phyloP scores from a whole-genome alignment of 305 asterid species.

The Solanum aculeatissimum region DNA sequence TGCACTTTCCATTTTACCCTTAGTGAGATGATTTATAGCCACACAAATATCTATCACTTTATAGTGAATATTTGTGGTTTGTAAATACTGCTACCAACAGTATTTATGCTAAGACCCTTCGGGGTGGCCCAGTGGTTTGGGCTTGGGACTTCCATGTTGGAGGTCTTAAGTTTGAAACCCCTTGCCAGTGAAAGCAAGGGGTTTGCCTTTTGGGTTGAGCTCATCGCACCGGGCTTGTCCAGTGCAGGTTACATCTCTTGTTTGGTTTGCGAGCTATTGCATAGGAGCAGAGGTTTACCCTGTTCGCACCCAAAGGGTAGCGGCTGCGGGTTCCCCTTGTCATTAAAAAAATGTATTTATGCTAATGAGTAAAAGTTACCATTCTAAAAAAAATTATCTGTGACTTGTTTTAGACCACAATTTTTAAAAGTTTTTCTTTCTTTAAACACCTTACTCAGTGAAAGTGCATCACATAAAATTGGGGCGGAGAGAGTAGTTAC shows the following conservation, averaged over 20 bases:
- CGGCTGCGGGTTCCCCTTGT: too few relatives aligned
- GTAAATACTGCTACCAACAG: background rate
- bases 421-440: background rate
- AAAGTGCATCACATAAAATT: background rate
- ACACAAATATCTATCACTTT: background rate
- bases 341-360: background rate
- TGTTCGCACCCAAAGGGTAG: too few relatives aligned
- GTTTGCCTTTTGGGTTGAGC: too few relatives aligned
- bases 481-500: background rate
- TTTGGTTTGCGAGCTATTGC: too few relatives aligned
- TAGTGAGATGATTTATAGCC: background rate
- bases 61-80: background rate
- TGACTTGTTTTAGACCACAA: background rate
- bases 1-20: background rate
- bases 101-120: background rate
- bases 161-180: too few relatives aligned
- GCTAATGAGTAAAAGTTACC: background rate
- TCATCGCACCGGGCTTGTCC: too few relatives aligned
- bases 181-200: too few relatives aligned
- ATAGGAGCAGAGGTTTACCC: too few relatives aligned
- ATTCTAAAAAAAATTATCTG: background rate
- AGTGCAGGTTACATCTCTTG: too few relatives aligned
- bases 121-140: too few relatives aligned
- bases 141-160: too few relatives aligned
- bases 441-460: background rate